These are phyloP conservation scores for Coix lacrymajobi DNA, from an alignment of 176 grass and related monocot species.

Conservation along the genomic window DNA sequence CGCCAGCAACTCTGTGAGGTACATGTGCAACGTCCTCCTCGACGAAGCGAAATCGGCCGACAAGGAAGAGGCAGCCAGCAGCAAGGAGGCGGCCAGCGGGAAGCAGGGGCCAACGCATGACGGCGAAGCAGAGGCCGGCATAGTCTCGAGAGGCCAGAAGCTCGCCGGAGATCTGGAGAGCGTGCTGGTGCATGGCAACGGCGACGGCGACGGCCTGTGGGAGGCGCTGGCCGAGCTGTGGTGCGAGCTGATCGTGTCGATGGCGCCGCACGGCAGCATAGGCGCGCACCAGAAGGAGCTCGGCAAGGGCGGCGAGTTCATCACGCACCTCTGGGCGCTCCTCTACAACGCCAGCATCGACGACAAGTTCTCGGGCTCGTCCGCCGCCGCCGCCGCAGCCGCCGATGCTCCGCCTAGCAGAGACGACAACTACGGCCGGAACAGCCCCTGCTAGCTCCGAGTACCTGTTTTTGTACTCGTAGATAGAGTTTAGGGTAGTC, in stretches of 20 bases:
- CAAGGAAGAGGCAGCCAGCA: not conserved
- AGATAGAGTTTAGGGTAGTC: too few species aligned
- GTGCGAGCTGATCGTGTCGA: constrained; percentile 25
- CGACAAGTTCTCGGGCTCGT: not conserved
- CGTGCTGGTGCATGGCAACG: not conserved
- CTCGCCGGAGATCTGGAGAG: not conserved
- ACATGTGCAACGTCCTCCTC: constrained; percentile 12
- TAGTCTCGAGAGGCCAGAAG: not conserved
- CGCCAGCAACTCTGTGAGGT: not conserved
- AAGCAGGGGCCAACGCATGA: not conserved
- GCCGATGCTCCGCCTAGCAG: too few species aligned
- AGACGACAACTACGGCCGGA: not conserved
- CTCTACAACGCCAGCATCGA: constrained; percentile 31
- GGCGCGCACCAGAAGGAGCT: constrained; percentile 17
- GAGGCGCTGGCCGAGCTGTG: constrained; percentile 15
- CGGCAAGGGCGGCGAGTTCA: constrained; percentile 41
- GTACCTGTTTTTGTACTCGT: too few species aligned
- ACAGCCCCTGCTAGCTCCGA: not conserved
- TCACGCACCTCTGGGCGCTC: constrained; percentile 45
- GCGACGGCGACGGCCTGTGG: not conserved
- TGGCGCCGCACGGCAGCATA: not conserved
- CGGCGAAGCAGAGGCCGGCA: not conserved
- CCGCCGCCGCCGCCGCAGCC: not conserved
- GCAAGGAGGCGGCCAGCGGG: not conserved
- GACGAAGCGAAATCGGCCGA: not conserved